phyloP scores from a whole-genome alignment of 1,284 basidiomycete species.

The Irpex sp. region DNA sequence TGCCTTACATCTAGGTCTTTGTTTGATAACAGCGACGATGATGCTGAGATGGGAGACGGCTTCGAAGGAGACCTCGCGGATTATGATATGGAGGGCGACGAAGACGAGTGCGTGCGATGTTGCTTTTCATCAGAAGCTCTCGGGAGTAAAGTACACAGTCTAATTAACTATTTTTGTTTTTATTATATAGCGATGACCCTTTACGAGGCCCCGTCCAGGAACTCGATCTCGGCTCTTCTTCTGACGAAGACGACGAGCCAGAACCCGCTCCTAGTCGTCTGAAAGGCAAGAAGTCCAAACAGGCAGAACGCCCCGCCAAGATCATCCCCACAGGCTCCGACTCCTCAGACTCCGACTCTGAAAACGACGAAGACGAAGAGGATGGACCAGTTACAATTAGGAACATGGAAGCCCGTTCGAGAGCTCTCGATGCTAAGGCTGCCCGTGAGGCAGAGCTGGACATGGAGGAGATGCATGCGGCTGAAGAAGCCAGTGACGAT shows the following conservation, averaged over 20 bases:
- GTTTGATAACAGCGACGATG: constrained; percentile 50
- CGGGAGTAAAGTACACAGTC: neutral
- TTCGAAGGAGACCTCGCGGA: constrained; percentile 45
- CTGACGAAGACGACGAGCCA: constrained; percentile 35
- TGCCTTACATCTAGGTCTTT: constrained; percentile 32
- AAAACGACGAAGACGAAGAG: constrained; percentile 47
- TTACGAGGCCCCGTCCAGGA: constrained; percentile 55
- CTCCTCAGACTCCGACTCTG: constrained; percentile 34
- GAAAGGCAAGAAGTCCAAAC: constrained; percentile 48
- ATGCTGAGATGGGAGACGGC: constrained; percentile 22
- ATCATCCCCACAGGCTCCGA: constrained; percentile 50
- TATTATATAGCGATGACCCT: constrained; percentile 34
- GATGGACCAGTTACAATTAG: constrained; percentile 64
- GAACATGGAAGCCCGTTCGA: constrained; percentile 76
- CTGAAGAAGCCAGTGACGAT: constrained; percentile 39
- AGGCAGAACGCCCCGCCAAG: constrained; percentile 43
- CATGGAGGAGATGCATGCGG: constrained; percentile 60
- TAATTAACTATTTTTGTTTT: neutral
- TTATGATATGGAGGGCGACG: constrained; percentile 40
- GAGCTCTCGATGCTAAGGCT: constrained; percentile 64
- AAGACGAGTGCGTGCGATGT: constrained; percentile 20
- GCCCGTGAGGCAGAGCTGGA: constrained; percentile 69
- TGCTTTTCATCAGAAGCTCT: constrained; percentile 1
- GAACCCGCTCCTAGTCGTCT: constrained; percentile 30
- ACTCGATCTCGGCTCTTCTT: constrained; percentile 68